These are phyloP conservation scores for Caulochytrium protostelioides DNA, from an alignment of 371 early-diverging fungal genomes.

Conservation along the genomic window DNA sequence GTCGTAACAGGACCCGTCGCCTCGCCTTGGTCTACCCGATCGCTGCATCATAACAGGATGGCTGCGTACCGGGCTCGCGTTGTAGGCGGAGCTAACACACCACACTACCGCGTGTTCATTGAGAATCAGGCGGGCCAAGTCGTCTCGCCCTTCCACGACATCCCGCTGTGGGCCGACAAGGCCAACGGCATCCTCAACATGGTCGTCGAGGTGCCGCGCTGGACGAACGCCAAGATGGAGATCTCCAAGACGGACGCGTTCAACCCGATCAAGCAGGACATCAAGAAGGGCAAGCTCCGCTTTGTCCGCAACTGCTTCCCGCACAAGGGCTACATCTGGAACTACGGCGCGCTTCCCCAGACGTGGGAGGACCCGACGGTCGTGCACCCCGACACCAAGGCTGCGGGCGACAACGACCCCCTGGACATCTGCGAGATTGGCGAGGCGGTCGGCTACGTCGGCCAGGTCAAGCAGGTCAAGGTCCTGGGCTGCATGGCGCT, in stretches of 20 bases:
- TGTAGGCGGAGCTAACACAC: constrained; percentile 65
- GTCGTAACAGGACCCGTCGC: too few species aligned
- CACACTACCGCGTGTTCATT: constrained; percentile 64
- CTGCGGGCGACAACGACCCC: constrained; percentile 94
- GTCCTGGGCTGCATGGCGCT: constrained; percentile 92
- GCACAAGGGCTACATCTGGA: constrained; percentile 99
- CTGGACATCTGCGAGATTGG: constrained; percentile 97
- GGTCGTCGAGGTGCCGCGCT: constrained; percentile 98
- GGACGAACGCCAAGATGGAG: constrained; percentile 99
- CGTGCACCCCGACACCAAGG: constrained; percentile 65
- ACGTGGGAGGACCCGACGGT: constrained; percentile 96
- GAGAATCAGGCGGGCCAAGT: constrained; percentile 27
- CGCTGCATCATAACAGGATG: too few species aligned
- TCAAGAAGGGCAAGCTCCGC: constrained; percentile 95
- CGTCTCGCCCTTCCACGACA: constrained; percentile 97
- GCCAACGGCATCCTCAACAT: constrained; percentile 77
- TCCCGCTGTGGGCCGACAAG: constrained; percentile 74
- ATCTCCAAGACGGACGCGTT: constrained; percentile 76
- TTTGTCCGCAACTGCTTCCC: constrained; percentile 98
- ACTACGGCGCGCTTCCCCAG: constrained; percentile 35
- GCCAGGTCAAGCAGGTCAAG: constrained; percentile 97
- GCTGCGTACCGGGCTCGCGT: constrained; percentile 44
- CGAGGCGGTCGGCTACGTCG: constrained; percentile 58
- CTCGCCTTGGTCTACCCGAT: too few species aligned
- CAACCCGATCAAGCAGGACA: constrained; percentile 98